Conservation (phyloP, 768 basidiomycete genomes). For the Pleurotus djamor region DNA sequence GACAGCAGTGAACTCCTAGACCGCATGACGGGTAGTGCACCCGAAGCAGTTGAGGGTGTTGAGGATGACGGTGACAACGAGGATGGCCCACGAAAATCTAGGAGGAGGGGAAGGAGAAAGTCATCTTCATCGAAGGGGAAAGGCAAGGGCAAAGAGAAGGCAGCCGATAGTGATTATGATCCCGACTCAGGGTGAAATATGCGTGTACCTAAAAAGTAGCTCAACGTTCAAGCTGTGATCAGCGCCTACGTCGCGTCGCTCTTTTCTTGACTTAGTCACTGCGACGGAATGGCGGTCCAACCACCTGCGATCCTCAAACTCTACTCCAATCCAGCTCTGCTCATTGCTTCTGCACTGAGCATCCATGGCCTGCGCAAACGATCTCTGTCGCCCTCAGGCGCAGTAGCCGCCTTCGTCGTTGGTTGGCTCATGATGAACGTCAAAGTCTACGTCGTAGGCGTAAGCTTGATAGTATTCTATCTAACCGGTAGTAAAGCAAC, state of each 20-base stretch:
- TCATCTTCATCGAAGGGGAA: not conserved
- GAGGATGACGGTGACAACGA: not conserved
- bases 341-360: conserved; percentile 53
- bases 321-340: conserved; percentile 28
- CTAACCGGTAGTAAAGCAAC: conserved; percentile 81
- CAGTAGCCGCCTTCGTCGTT: conserved; percentile 70
- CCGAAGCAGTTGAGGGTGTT: conserved; percentile 2
- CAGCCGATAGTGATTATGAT: not conserved
- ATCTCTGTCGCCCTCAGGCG: conserved; percentile 78
- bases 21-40: conserved; percentile 25
- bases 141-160: conserved; percentile 6
- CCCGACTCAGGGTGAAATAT: not conserved
- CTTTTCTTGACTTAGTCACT: not conserved
- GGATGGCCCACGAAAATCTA: not conserved
- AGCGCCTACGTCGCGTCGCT: no score
- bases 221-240: no score
- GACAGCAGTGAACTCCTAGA: conserved; percentile 16
- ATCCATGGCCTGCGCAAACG: conserved; percentile 70
- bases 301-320: not conserved
- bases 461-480: conserved; percentile 75
- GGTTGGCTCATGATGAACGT: conserved; percentile 74
- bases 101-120: conserved; percentile 1
- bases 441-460: conserved; percentile 62
- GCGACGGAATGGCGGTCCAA: not conserved
- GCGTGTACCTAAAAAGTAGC: no score